A percentile compares a stretch with the other conserved stretches of the same genome.
Evolutionary conservation across 306 rosid species (phyloP).

Genomic region (Lathyrus sativus): DNA sequence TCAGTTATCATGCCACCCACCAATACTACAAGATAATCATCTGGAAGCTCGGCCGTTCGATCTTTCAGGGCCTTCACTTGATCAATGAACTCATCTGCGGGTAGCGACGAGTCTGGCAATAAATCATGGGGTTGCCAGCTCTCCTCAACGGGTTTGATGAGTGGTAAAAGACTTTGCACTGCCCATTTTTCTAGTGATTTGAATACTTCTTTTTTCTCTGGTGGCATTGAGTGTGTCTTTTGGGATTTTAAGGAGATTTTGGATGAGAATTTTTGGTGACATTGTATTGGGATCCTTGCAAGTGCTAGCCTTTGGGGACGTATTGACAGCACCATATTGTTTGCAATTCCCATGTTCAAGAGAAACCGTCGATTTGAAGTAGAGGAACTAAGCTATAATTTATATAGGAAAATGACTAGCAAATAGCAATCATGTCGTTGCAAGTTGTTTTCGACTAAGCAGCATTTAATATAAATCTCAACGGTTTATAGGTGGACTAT

Average conservation of each 20-base stretch:
- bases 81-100: not conserved
- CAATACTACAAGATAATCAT: not conserved
- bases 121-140: conserved; percentile 23
- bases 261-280: not conserved
- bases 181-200: conserved; percentile 21
- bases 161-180: not conserved
- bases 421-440: not conserved
- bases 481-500: too few species aligned
- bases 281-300: not conserved
- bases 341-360: not conserved
- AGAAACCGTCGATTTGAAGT: not conserved
- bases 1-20: conserved; percentile 17
- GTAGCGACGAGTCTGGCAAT: not conserved
- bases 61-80: not conserved
- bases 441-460: not conserved
- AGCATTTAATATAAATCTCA: too few species aligned
- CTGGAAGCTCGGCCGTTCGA: conserved; percentile 7
- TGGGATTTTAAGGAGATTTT: not conserved
- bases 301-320: not conserved
- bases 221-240: conserved; percentile 14
- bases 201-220: conserved; percentile 17
- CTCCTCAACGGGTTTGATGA: not conserved
- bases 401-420: not conserved
- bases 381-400: not conserved
- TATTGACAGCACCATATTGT: not conserved